Evolutionary conservation across 2,329 filamentous ascomycete species (phyloP), one percentile per base, ranked within the genome.

Genomic region (Neodidymelliopsis sp.): DNA sequence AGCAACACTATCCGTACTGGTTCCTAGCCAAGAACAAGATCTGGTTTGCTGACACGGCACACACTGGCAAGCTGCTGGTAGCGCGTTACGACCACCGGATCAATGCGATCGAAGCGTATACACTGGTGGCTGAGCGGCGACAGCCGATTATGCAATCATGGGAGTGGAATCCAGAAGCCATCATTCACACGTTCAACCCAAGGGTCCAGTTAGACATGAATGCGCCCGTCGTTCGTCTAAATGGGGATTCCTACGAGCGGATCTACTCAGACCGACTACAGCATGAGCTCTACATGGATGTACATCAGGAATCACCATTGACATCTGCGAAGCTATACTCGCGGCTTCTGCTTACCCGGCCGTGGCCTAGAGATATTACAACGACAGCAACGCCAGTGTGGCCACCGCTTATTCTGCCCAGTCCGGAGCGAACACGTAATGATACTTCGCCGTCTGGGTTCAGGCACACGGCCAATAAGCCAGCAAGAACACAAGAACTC

Each of bases 51-150:
- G 90, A 96, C 70, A 81, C 79, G 2, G 81, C 86, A 22, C 80
- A 90, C 36, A 86, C 82, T 2, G 92, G 92, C 0, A 88, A 88
- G 66, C 72, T 96, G 30, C 80, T 96, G 19, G 66, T 96, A 28
- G 81, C 82, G n/a, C 85, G 89, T 10, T 97, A 91, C 65, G 85
- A 96, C 66, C 82, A 85, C 34, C 75, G 82, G 4, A 79, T 84
- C 31, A 88, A 87, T 12, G 86, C 85, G 60, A 96, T 97, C 46
- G 89, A 94, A 73, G 91, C 84, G 3, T 91, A 92, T 67, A 83
- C 87, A 12, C 75, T 97, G 12, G 76, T 92, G 4, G 90, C 89
- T 2, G 81, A 85, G 41, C 80, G 85, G 41, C 76, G 75, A 1
- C 70, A 74, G 18, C 79, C 82, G 6, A 76, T 76, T 2, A 80